Percentiles rank a stretch among this genome's conserved stretches.
Evolutionary conservation across 371 early-diverging fungal species (phyloP).

Genomic region (Mucor sp.): DNA sequence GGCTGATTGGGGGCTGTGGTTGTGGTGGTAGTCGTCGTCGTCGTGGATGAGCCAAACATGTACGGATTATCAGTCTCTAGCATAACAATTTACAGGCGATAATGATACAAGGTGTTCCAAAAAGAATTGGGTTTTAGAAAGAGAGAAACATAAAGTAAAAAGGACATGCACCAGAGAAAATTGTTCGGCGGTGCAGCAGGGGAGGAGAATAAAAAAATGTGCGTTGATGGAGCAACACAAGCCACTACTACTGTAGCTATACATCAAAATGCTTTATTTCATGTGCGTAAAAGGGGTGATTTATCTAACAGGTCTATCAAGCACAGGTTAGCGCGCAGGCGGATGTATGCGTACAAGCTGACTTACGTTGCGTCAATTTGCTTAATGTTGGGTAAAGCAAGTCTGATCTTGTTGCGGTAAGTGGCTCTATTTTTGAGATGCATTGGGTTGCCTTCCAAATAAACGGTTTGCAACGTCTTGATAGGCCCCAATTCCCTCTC

Average conservation of each 20-base stretch:
- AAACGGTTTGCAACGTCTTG: conserved; percentile 77
- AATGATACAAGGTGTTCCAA: background rate
- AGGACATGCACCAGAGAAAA: conserved; percentile 7
- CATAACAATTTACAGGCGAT: conserved; percentile 6
- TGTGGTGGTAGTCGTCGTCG: conserved; percentile 1
- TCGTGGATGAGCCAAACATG: conserved; percentile 21
- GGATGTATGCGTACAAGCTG: too few species aligned
- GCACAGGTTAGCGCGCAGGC: background rate
- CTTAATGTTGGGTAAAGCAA: conserved; percentile 81
- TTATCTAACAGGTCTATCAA: conserved; percentile 25
- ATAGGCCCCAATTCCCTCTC: conserved; percentile 70
- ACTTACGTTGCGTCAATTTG: conserved; percentile 91
- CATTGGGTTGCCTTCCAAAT: conserved; percentile 95
- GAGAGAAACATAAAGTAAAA: conserved; percentile 4
- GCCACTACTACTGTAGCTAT: conserved; percentile 13
- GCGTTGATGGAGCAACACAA: conserved; percentile 1
- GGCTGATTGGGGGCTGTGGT: background rate
- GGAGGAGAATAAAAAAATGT: background rate
- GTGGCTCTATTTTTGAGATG: conserved; percentile 75
- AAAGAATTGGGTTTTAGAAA: background rate
- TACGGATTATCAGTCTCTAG: conserved; percentile 28
- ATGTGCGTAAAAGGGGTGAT: background rate
- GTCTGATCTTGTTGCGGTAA: conserved; percentile 88
- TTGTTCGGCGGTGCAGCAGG: background rate
- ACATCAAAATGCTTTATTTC: background rate